These are phyloP conservation scores for Sequoiadendron giganteum DNA, from an alignment of 75 land plant species.

Conservation along the genomic window DNA sequence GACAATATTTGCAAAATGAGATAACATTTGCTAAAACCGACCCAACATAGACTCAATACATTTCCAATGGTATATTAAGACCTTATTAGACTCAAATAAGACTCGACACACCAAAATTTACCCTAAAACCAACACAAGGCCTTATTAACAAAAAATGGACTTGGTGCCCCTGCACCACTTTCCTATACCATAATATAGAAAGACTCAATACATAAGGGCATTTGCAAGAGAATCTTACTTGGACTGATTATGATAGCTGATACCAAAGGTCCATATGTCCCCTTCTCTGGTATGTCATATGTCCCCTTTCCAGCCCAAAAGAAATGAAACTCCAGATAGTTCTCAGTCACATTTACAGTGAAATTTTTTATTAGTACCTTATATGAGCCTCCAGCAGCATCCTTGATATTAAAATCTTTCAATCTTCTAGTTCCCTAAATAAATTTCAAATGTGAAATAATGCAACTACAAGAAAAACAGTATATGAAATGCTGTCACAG, in stretches of 20 bases:
- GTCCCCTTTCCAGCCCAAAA: slow-evolving; percentile 83
- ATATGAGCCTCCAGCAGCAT: slow-evolving; percentile 38
- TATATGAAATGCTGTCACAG: neutral
- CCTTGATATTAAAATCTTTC: slow-evolving; percentile 66
- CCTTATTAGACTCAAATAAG: too few species aligned
- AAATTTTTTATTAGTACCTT: slow-evolving; percentile 25
- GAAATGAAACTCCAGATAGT: slow-evolving; percentile 57
- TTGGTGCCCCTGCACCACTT: neutral
- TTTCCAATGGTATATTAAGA: too few species aligned
- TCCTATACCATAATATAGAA: neutral
- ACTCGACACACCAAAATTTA: too few species aligned
- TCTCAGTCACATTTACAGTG: slow-evolving; percentile 31
- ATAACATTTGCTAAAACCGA: too few species aligned
- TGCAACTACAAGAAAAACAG: neutral
- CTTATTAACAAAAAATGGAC: too few species aligned
- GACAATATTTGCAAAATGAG: too few species aligned
- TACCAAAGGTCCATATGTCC: slow-evolving; percentile 75
- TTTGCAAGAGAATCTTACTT: slow-evolving; percentile 10
- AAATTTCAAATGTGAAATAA: neutral
- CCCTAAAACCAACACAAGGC: too few species aligned
- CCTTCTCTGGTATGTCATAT: slow-evolving; percentile 43
- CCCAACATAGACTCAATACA: too few species aligned
- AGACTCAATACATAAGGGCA: too few species aligned
- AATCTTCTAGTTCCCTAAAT: slow-evolving; percentile 40
- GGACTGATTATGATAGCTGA: slow-evolving; percentile 64